Percentiles rank a stretch among this genome's conserved stretches.
phyloP scores from a whole-genome alignment of 2,329 filamentous ascomycete species.

The Fusarium sp. region DNA sequence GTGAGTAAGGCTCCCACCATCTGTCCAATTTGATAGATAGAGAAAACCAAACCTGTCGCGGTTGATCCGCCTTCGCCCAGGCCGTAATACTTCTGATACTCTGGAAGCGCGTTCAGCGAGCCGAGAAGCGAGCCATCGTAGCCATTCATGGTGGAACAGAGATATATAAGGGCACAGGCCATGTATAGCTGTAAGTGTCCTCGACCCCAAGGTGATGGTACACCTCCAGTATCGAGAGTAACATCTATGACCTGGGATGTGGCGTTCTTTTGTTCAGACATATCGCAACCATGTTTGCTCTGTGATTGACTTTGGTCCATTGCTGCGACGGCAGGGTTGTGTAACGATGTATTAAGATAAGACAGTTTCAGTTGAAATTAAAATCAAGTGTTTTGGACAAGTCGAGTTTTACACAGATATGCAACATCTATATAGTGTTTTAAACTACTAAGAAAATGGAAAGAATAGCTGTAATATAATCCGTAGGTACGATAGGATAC shows the following conservation, averaged over 20 bases:
- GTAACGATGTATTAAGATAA: no score
- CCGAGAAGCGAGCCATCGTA: conserved; percentile 60
- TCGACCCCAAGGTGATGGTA: conserved; percentile 10
- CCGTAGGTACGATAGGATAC: no score
- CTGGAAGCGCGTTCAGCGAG: conserved; percentile 57
- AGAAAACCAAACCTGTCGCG: conserved; percentile 59
- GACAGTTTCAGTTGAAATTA: no score
- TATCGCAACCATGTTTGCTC: not conserved
- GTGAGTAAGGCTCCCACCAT: conserved; percentile 59
- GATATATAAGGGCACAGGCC: conserved; percentile 46
- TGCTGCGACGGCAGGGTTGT: no score
- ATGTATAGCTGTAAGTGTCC: conserved; percentile 31
- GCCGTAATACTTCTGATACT: conserved; percentile 11
- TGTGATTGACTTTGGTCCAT: not conserved
- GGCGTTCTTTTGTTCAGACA: not conserved
- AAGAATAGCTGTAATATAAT: no score
- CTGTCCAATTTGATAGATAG: conserved; percentile 60
- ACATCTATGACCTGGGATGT: not conserved
- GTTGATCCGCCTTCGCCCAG: conserved; percentile 51
- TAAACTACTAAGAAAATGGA: no score
- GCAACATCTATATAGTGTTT: no score
- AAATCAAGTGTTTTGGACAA: no score
- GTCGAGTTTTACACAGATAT: no score
- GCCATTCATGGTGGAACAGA: conserved; percentile 59
- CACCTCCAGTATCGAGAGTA: not conserved